Conservation (phyloP, 257 asterid species). For the Primulina tabacum region DNA sequence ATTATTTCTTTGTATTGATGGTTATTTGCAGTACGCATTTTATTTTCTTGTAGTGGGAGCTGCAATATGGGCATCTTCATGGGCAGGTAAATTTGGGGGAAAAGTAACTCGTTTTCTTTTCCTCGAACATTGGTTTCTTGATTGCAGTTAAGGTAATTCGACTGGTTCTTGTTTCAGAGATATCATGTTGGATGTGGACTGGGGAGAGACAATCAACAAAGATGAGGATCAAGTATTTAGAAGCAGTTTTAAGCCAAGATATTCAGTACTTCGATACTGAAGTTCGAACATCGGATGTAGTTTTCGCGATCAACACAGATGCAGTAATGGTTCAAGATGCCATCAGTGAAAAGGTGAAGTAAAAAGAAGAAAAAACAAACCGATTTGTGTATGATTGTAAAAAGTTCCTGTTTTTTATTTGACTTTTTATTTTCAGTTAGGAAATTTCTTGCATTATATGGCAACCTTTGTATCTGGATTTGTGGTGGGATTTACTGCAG, state of each 20-base stretch:
- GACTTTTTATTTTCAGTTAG: slow-evolving; percentile 50
- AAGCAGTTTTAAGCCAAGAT: slow-evolving; percentile 84
- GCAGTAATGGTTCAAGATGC: slow-evolving; percentile 94
- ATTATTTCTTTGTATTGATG: slow-evolving; percentile 23
- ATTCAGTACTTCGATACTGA: slow-evolving; percentile 80
- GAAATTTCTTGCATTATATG: slow-evolving; percentile 92
- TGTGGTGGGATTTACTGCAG: slow-evolving; percentile 88
- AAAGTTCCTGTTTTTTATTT: neutral
- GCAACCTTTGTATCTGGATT: slow-evolving; percentile 92
- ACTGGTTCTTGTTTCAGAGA: slow-evolving; percentile 49
- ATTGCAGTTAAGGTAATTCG: neutral
- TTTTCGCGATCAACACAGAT: slow-evolving; percentile 82
- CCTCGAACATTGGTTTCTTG: neutral
- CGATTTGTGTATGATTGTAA: neutral
- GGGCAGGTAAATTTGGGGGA: slow-evolving; percentile 72
- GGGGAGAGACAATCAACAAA: slow-evolving; percentile 90
- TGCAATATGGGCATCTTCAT: slow-evolving; percentile 99
- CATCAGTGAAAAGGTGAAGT: slow-evolving; percentile 81
- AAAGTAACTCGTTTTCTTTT: neutral
- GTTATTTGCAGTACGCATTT: slow-evolving; percentile 82
- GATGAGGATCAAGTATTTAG: slow-evolving; percentile 81
- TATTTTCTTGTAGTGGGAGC: slow-evolving; percentile 99
- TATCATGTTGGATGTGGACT: slow-evolving; percentile 99
- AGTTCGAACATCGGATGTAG: slow-evolving; percentile 90
- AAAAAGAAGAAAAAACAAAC: neutral